These are phyloP conservation scores for Flaveria sonorensis DNA, from an alignment of 129 eudicot species.

Conservation along the genomic window DNA sequence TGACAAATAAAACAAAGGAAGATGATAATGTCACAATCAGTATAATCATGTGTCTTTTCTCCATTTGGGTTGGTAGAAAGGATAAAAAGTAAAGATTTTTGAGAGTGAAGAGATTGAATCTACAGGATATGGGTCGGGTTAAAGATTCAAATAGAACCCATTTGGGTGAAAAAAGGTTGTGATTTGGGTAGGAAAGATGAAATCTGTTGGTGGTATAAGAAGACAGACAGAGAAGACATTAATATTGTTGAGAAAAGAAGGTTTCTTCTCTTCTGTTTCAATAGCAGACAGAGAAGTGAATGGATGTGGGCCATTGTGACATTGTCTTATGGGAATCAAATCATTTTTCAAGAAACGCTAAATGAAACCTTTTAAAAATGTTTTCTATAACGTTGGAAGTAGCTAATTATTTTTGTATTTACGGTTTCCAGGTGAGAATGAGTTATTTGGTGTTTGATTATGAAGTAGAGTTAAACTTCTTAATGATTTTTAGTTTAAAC, in stretches of 20 bases:
- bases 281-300: constrained; percentile 37
- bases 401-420: not conserved
- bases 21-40: constrained; percentile 47
- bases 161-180: constrained; percentile 10
- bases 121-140: constrained; percentile 37
- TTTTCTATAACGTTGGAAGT: constrained; percentile 20
- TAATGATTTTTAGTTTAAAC: too few species aligned
- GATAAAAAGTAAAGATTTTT: not conserved
- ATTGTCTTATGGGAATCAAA: constrained; percentile 34
- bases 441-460: not conserved
- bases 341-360: constrained; percentile 24
- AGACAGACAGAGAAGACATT: constrained; percentile 32
- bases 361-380: not conserved
- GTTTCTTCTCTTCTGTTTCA: constrained; percentile 26
- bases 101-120: constrained; percentile 16
- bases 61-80: constrained; percentile 47
- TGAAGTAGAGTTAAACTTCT: not conserved
- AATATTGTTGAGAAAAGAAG: constrained; percentile 31
- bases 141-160: constrained; percentile 24
- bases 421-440: not conserved
- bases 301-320: constrained; percentile 41
- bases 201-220: constrained; percentile 31
- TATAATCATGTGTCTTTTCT: constrained; percentile 49
- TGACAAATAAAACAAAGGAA: constrained; percentile 26
- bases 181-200: constrained; percentile 16